Evolutionary conservation across 495 filamentous ascomycete species (phyloP).

Genomic region (Aspergillus baeticus): DNA sequence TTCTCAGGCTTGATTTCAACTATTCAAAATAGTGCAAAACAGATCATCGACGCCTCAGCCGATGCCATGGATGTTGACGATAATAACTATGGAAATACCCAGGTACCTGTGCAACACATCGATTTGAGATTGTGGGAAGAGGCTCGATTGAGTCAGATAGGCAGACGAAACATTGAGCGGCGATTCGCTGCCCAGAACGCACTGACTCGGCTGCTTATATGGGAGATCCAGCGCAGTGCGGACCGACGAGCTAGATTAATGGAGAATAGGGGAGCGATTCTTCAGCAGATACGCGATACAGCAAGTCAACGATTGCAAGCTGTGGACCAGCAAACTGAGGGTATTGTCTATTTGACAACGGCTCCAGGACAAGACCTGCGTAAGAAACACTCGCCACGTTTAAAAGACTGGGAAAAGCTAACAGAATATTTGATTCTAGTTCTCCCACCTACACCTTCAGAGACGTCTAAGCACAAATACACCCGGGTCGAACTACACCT

Average conservation of each 20-base stretch:
- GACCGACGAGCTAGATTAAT: slow-evolving; percentile 29
- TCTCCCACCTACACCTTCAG: slow-evolving; percentile 31
- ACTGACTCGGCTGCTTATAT: slow-evolving; percentile 40
- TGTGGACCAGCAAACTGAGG: slow-evolving; percentile 28
- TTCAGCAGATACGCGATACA: slow-evolving; percentile 27
- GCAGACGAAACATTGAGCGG: slow-evolving; percentile 35
- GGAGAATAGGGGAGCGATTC: slow-evolving; percentile 25
- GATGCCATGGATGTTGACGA: slow-evolving; percentile 32
- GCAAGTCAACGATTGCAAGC: slow-evolving; percentile 28
- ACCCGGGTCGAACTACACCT: slow-evolving; percentile 41
- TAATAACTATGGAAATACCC: slow-evolving; percentile 1
- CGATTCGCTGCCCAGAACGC: slow-evolving; percentile 39
- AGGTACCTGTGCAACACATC: slow-evolving; percentile 16
- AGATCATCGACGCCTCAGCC: slow-evolving; percentile 19
- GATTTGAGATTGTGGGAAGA: slow-evolving; percentile 35
- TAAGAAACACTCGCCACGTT: slow-evolving; percentile 20
- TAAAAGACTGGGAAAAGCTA: not conserved
- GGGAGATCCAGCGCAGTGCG: slow-evolving; percentile 43
- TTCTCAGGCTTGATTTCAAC: slow-evolving; percentile 42
- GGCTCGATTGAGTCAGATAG: slow-evolving; percentile 39
- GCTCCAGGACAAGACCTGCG: slow-evolving; percentile 34
- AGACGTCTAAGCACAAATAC: slow-evolving; percentile 39
- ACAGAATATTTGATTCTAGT: not conserved
- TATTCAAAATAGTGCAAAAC: slow-evolving; percentile 31
- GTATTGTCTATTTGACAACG: slow-evolving; percentile 38